Percentiles rank a stretch among this genome's conserved stretches.
phyloP scores from a whole-genome alignment of 805 yeast species.

The Ogataea pignaliae region DNA sequence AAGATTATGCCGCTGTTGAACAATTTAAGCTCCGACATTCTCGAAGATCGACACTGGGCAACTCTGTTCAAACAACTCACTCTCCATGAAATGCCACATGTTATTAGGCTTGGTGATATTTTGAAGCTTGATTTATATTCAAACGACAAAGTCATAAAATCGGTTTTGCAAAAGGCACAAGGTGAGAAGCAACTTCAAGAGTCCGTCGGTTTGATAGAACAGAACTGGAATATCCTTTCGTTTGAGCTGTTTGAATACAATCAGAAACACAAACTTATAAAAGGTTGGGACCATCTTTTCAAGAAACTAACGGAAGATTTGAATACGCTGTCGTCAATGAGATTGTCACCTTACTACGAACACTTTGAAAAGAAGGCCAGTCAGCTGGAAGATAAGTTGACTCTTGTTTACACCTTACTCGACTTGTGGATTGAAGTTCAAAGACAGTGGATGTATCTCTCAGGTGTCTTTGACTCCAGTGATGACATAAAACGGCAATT shows the following conservation, averaged over 20 bases:
- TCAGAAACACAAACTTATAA: conserved; percentile 50
- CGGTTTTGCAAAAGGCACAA: conserved; percentile 57
- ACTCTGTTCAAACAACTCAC: conserved; percentile 33
- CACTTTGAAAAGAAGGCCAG: conserved; percentile 56
- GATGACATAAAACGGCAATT: conserved; percentile 57
- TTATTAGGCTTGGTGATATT: conserved; percentile 52
- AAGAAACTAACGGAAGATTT: conserved; percentile 58
- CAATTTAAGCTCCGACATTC: conserved; percentile 49
- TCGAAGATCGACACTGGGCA: conserved; percentile 69
- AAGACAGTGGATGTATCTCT: conserved; percentile 81
- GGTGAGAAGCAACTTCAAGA: conserved; percentile 67
- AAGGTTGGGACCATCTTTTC: conserved; percentile 62
- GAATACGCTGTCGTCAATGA: conserved; percentile 63
- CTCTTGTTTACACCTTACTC: conserved; percentile 44
- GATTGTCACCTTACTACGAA: conserved; percentile 55
- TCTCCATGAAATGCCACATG: conserved; percentile 8
- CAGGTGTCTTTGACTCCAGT: conserved; percentile 66
- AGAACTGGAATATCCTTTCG: conserved; percentile 49
- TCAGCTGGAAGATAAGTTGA: conserved; percentile 54
- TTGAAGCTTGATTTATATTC: conserved; percentile 49
- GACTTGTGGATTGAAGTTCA: conserved; percentile 82
- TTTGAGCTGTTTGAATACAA: conserved; percentile 54
- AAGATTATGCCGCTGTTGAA: conserved; percentile 35
- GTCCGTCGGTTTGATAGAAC: conserved; percentile 45
- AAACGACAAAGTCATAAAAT: conserved; percentile 43